Evolutionary conservation across 257 asterid genomes (phyloP).

Genomic region (Gentiana straminea): DNA sequence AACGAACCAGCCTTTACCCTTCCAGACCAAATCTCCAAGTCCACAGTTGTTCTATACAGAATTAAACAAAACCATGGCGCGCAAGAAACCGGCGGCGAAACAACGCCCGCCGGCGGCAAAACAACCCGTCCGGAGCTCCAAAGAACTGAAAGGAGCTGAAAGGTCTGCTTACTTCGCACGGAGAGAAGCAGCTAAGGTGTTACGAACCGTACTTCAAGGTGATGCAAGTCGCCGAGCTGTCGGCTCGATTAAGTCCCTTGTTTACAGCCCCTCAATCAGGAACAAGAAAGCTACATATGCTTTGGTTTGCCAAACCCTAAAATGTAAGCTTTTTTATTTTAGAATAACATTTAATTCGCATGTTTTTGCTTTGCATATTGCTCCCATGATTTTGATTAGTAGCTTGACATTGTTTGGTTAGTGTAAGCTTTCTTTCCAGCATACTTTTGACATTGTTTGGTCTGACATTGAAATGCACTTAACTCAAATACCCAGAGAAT

Average conservation of each 20-base stretch:
- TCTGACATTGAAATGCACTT: too few species aligned
- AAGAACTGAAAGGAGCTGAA: conserved; percentile 42
- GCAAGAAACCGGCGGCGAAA: conserved; percentile 26
- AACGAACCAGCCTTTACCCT: too few species aligned
- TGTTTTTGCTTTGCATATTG: too few species aligned
- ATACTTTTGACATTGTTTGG: too few species aligned
- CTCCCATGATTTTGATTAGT: too few species aligned
- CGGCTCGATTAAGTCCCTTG: conserved; percentile 79
- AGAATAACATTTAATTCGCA: too few species aligned
- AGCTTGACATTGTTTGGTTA: too few species aligned
- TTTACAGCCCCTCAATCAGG: conserved; percentile 69
- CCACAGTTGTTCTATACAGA: neutral
- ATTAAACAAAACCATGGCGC: conserved; percentile 24
- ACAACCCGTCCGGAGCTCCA: conserved; percentile 21
- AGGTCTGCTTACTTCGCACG: conserved; percentile 88
- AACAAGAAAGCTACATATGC: conserved; percentile 84
- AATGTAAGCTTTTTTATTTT: conserved; percentile 34
- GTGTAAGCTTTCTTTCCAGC: too few species aligned
- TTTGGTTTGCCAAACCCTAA: conserved; percentile 84
- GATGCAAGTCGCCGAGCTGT: conserved; percentile 83
- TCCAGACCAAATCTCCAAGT: neutral
- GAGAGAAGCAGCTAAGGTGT: conserved; percentile 88
- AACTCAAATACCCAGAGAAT: too few species aligned
- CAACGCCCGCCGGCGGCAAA: conserved; percentile 14
- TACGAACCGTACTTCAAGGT: conserved; percentile 73